Conservation (phyloP, 1,139 yeast genomes). For the Diutina siamensis region DNA sequence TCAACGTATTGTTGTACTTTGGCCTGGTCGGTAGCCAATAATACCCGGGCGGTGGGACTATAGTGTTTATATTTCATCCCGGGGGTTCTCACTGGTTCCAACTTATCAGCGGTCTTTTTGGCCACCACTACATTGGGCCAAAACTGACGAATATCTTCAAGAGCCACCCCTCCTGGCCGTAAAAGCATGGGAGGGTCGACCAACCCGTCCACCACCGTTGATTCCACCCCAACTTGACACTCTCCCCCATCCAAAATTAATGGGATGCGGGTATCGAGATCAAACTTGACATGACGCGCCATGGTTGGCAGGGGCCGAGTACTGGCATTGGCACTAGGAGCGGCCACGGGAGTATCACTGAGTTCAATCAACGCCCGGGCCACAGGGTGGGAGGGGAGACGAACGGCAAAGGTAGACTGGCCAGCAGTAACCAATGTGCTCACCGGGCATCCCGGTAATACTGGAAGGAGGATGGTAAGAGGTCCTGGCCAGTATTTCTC, state of each 20-base stretch:
- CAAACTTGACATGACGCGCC: conserved; percentile 77
- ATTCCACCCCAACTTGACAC: conserved; percentile 85
- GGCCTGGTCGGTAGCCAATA: conserved; percentile 19
- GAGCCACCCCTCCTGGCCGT: conserved; percentile 87
- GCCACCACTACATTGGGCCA: conserved; percentile 63
- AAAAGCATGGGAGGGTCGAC: conserved; percentile 74
- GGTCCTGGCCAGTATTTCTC: conserved; percentile 93
- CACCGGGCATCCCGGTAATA: conserved; percentile 37
- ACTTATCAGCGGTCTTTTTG: conserved; percentile 48
- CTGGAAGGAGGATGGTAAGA: conserved; percentile 72
- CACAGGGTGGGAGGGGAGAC: conserved; percentile 77
- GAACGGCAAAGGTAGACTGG: conserved; percentile 82
- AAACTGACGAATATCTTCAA: conserved; percentile 50
- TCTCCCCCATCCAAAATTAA: conserved; percentile 82
- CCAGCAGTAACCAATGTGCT: conserved; percentile 74
- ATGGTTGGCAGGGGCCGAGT: conserved; percentile 89
- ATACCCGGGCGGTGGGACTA: conserved; percentile 79
- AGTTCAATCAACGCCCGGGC: conserved; percentile 84
- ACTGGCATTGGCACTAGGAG: conserved; percentile 95
- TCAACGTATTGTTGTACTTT: background rate
- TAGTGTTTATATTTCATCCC: conserved; percentile 97
- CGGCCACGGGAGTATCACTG: conserved; percentile 88
- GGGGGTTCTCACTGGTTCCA: conserved; percentile 80
- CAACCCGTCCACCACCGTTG: conserved; percentile 88
- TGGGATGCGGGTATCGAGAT: conserved; percentile 73